Percentiles rank a stretch among this genome's conserved stretches.
Conservation (phyloP, 768 basidiomycete genomes). For the Lactarius sp. region DNA sequence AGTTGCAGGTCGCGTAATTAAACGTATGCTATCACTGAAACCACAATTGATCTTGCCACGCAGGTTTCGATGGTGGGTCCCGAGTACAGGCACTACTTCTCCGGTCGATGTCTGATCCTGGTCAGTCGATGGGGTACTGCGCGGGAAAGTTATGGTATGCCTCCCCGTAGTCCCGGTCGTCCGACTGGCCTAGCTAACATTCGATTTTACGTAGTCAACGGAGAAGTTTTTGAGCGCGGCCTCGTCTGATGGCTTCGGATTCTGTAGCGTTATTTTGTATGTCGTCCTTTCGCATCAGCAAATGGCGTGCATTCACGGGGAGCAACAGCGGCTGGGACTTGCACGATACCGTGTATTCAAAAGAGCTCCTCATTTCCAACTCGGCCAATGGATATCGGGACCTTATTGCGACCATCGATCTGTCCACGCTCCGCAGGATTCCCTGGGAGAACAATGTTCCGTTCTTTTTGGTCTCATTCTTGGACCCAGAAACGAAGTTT, state of each 20-base stretch:
- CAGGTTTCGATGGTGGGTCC: slow-evolving; percentile 64
- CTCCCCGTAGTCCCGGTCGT: not conserved
- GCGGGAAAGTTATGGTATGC: slow-evolving; percentile 89
- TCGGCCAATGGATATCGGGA: slow-evolving; percentile 90
- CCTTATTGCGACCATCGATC: slow-evolving; percentile 79
- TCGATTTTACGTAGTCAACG: slow-evolving; percentile 56
- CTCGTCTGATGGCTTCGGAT: slow-evolving; percentile 80
- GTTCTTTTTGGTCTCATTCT: slow-evolving; percentile 89
- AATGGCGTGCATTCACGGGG: slow-evolving; percentile 6
- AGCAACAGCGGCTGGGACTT: slow-evolving; percentile 79
- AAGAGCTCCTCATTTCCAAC: slow-evolving; percentile 88
- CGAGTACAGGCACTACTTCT: not conserved
- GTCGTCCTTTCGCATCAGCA: slow-evolving; percentile 29
- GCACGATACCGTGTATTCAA: slow-evolving; percentile 79
- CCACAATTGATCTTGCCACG: slow-evolving; percentile 1
- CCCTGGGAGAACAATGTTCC: slow-evolving; percentile 91
- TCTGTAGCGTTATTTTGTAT: slow-evolving; percentile 90
- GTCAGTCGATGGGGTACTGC: slow-evolving; percentile 85
- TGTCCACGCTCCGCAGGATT: slow-evolving; percentile 81
- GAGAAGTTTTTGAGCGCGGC: slow-evolving; percentile 84
- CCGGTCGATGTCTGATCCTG: slow-evolving; percentile 3
- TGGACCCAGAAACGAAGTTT: slow-evolving; percentile 78
- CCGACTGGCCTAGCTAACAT: slow-evolving; percentile 18
- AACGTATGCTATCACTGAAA: slow-evolving; percentile 28
- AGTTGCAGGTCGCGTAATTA: slow-evolving; percentile 67